Evolutionary conservation across 2,329 filamentous ascomycete species (phyloP).

Genomic region (Penicillium sp.): DNA sequence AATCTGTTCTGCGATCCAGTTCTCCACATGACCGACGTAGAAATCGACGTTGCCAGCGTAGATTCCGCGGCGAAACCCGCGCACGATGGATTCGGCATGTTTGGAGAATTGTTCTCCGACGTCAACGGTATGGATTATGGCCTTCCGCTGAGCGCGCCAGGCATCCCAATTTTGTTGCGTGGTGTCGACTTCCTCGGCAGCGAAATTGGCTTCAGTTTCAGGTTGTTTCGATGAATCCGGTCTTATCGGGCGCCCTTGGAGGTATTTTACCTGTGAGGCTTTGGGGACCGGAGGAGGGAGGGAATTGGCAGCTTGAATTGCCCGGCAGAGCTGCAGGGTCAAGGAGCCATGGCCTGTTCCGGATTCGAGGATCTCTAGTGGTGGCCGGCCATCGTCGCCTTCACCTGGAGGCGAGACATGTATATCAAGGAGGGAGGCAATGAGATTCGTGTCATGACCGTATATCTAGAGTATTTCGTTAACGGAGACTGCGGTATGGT

Average conservation of each 20-base stretch:
- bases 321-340: constrained; percentile 75
- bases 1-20: constrained; percentile 64
- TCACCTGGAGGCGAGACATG: constrained; percentile 57
- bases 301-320: constrained; percentile 74
- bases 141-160: constrained; percentile 61
- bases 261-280: constrained; percentile 37
- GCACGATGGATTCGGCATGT: constrained; percentile 68
- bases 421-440: constrained; percentile 77
- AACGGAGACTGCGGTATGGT: constrained; percentile 1
- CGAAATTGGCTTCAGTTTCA: constrained; percentile 5
- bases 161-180: constrained; percentile 47
- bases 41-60: constrained; percentile 76
- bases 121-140: constrained; percentile 78
- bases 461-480: constrained; percentile 62
- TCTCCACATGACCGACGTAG: constrained; percentile 68
- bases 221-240: constrained; percentile 21
- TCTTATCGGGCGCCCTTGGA: constrained; percentile 30
- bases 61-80: constrained; percentile 70
- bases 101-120: constrained; percentile 64
- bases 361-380: constrained; percentile 78
- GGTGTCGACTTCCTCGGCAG: constrained; percentile 13
- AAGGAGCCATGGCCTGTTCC: constrained; percentile 84
- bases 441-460: constrained; percentile 73
- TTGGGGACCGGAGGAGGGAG: constrained; percentile 52
- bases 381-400: constrained; percentile 39